Percentiles rank a stretch among this genome's conserved stretches.
phyloP scores from a whole-genome alignment of 75 land plant species.

The Cupressus sempervirens region DNA sequence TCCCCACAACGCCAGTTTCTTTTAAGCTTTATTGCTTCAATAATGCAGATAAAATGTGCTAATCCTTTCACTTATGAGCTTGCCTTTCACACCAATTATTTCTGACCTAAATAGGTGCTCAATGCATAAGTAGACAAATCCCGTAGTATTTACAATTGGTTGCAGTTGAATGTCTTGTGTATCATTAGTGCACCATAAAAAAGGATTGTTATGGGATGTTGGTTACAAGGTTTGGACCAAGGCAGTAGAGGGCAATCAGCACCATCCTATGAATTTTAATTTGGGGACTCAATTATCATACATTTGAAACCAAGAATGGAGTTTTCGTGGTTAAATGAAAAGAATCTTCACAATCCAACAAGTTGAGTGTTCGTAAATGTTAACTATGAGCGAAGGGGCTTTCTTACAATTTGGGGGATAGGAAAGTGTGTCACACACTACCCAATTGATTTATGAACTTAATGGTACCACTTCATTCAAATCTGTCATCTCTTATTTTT shows the following conservation, averaged over 20 bases:
- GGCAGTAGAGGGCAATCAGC: not conserved
- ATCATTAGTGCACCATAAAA: not conserved
- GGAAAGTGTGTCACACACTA: not conserved
- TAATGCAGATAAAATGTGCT: not conserved
- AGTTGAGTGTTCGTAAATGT: not conserved
- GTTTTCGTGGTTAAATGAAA: not conserved
- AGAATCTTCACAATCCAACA: not conserved
- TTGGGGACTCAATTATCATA: not conserved
- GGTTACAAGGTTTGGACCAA: not conserved
- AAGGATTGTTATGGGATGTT: not conserved
- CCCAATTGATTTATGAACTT: not conserved
- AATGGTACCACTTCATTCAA: not conserved
- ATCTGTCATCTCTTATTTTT: not conserved
- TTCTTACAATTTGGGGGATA: too few relatives aligned
- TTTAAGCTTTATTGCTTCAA: not conserved
- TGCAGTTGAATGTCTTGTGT: not conserved
- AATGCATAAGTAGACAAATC: not conserved
- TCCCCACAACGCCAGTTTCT: not conserved
- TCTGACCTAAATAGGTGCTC: not conserved
- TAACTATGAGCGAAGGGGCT: too few relatives aligned
- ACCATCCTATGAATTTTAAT: not conserved
- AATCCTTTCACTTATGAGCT: not conserved
- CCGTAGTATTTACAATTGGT: not conserved
- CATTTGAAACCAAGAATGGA: not conserved
- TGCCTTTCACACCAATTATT: not conserved